A percentile compares a stretch with the other conserved stretches of the same genome.
Conservation (phyloP, 495 filamentous ascomycete genomes). For the Xylaria sp. region DNA sequence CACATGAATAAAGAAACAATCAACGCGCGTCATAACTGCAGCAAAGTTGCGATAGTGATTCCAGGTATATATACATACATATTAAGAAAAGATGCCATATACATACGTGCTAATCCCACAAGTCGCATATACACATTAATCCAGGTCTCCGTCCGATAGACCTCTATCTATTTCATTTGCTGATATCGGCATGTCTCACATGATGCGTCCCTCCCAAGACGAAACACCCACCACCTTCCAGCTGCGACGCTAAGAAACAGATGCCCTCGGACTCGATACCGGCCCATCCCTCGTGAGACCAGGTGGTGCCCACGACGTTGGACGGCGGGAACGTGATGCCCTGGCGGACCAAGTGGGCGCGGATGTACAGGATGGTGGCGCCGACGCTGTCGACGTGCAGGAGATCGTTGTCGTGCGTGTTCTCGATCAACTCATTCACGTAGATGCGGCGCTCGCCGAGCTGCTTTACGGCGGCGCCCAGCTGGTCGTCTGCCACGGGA, state of each 20-base stretch:
- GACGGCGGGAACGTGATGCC: conserved; percentile 33
- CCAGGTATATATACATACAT: neutral
- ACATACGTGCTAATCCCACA: neutral
- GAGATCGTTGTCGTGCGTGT: conserved; percentile 32
- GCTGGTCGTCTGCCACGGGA: conserved; percentile 47
- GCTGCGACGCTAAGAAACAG: conserved; percentile 32
- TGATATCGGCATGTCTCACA: conserved; percentile 35
- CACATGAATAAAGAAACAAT: neutral
- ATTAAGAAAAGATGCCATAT: neutral
- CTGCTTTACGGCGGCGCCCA: conserved; percentile 48
- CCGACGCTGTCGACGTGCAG: conserved; percentile 34
- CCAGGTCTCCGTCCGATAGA: neutral
- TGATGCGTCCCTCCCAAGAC: conserved; percentile 34
- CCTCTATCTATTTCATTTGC: conserved; percentile 13
- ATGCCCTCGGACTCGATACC: conserved; percentile 33
- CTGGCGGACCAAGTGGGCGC: conserved; percentile 31
- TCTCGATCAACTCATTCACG: conserved; percentile 33
- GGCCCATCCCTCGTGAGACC: conserved; percentile 36
- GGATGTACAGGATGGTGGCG: conserved; percentile 32
- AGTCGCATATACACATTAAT: conserved; percentile 10
- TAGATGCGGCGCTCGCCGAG: conserved; percentile 35
- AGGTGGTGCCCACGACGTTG: conserved; percentile 33
- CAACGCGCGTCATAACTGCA: neutral
- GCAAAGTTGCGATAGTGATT: neutral
- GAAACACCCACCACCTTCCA: conserved; percentile 33